phyloP scores from a whole-genome alignment of 768 basidiomycete species.

The Pleurotus salmoneostramineus region DNA sequence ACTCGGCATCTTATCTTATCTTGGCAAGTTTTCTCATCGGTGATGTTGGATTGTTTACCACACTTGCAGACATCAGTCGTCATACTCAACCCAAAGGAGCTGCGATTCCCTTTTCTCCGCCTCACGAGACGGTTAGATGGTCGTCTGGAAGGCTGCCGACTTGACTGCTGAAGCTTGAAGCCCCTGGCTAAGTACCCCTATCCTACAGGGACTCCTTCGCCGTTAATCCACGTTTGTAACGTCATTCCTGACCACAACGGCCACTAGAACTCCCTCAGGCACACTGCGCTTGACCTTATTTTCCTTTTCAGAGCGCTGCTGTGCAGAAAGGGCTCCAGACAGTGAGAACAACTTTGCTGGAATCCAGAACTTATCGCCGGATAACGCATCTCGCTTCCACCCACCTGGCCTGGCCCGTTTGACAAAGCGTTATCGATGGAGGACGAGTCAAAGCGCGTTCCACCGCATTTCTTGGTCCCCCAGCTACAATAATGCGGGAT shows the following conservation, averaged over 20 bases:
- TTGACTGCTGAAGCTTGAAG: too few species aligned
- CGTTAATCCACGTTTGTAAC: neutral
- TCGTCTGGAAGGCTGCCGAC: too few species aligned
- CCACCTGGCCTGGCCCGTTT: neutral
- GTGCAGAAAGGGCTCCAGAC: neutral
- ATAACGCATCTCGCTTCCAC: neutral
- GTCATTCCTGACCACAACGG: neutral
- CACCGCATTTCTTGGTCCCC: neutral
- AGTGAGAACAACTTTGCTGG: conserved; percentile 3
- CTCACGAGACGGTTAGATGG: too few species aligned
- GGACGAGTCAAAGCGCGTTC: neutral
- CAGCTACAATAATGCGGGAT: too few species aligned
- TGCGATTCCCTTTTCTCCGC: too few species aligned
- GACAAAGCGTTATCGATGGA: neutral
- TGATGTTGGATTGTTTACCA: neutral
- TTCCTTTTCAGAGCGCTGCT: neutral
- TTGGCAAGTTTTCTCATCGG: neutral
- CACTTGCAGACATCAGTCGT: neutral
- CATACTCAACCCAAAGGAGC: too few species aligned
- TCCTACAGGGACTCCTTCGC: too few species aligned
- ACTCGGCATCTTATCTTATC: neutral
- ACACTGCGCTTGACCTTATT: neutral
- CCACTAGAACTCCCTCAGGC: neutral
- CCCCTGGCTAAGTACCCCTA: too few species aligned
- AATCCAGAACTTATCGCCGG: neutral